Percentiles rank a stretch among this genome's conserved stretches.
These are phyloP conservation scores for Rhynchosporium secalis DNA, from an alignment of 2,329 filamentous ascomycete species.

Conservation along the genomic window DNA sequence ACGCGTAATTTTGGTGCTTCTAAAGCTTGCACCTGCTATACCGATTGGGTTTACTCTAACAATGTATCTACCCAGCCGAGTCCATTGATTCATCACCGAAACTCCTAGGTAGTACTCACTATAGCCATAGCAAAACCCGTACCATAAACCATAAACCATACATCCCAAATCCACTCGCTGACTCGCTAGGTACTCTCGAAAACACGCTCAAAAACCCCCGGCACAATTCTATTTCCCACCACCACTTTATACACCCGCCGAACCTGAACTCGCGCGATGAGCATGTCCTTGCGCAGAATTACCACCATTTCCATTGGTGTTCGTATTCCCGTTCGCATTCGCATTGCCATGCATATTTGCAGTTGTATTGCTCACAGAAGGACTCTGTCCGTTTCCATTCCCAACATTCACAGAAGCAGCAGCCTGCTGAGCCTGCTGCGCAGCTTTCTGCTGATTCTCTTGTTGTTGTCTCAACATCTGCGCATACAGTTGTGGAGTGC, in stretches of 20 bases:
- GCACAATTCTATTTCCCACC: constrained; percentile 25
- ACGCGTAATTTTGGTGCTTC: background rate
- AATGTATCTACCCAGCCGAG: background rate
- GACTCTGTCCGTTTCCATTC: constrained; percentile 15
- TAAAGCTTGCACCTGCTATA: background rate
- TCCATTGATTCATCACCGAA: background rate
- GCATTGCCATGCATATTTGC: too few relatives aligned
- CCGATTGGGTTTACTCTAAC: constrained; percentile 5
- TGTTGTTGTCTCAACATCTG: constrained; percentile 55
- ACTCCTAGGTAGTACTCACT: background rate
- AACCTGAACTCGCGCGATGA: constrained; percentile 30
- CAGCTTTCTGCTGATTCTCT: constrained; percentile 48
- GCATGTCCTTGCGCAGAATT: constrained; percentile 31
- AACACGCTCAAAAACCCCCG: background rate
- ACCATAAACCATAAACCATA: constrained; percentile 3
- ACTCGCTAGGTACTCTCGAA: too few relatives aligned
- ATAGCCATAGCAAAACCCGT: background rate
- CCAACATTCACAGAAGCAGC: constrained; percentile 14
- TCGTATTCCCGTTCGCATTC: too few relatives aligned
- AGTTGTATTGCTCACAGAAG: too few relatives aligned
- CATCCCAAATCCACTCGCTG: background rate
- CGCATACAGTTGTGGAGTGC: constrained; percentile 49
- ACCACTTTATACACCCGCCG: constrained; percentile 29
- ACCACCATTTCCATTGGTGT: constrained; percentile 18
- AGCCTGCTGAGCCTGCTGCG: constrained; percentile 38